These are phyloP conservation scores for Avena atlantica DNA, from an alignment of 176 grass and related monocot genomes.

Conservation along the genomic window DNA sequence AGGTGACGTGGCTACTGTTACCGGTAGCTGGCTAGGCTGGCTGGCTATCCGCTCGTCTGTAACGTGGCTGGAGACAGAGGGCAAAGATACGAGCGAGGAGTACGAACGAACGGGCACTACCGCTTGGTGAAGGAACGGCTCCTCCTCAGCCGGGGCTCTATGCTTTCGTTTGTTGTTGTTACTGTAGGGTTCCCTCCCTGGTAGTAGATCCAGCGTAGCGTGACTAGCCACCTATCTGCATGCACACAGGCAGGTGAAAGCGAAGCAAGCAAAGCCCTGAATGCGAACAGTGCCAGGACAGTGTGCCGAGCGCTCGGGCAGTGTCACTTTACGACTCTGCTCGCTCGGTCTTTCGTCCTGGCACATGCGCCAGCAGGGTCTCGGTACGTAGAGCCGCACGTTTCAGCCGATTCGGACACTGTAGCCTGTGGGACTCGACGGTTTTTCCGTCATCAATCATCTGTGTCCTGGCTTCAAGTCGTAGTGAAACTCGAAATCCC, in stretches of 20 bases:
- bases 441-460: no score
- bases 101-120: conserved; percentile 26
- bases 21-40: background rate
- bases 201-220: background rate
- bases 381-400: background rate
- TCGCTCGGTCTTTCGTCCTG: background rate
- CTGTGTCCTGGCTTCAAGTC: no score
- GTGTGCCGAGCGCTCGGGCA: background rate
- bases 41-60: background rate
- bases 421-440: no score
- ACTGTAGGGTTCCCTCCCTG: background rate
- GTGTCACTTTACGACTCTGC: conserved; percentile 13
- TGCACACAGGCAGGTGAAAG: background rate
- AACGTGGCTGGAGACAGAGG: background rate
- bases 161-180: conserved; percentile 25
- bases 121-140: conserved; percentile 34
- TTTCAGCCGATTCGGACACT: background rate
- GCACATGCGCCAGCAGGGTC: background rate
- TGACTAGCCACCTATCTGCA: background rate
- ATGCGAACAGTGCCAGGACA: conserved; percentile 15
- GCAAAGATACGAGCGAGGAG: conserved; percentile 14
- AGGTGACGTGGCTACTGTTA: conserved; percentile 27
- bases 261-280: background rate
- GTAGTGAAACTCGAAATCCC: no score
- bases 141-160: background rate